Base-by-base conservation (phyloP, 176 grass and related monocot genomes). In the Hyparrhenia diplandra region DNA sequence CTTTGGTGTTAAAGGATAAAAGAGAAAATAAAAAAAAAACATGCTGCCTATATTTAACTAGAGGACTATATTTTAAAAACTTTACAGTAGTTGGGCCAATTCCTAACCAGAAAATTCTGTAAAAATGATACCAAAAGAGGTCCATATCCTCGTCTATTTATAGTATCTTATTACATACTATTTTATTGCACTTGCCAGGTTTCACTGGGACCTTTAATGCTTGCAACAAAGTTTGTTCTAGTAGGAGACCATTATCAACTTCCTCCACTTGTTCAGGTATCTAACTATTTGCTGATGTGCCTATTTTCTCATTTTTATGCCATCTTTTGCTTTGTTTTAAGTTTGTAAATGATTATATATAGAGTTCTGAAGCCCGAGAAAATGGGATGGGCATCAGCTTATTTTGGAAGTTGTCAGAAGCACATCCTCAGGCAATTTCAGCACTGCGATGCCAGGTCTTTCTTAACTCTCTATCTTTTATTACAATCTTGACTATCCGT, bases 211-310 rank as follows among this genome's bases (percentile, higher is more conserved):
- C 95, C 95, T 63, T 77, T 98, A 67, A 95, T 93, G 92, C 79
- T 98, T 81, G 95, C 92, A 73, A 95, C 88, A 70, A 98, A 81
- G 73, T 95, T 98, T 86, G 95, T 98, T 82, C 84, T 98, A 75
- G 95, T 98, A 37, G 95, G 95, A 58, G 95, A 98, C 41, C 92
- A 98, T 86, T 98, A 98, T 74, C 95, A 95, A 71, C 92, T 98
- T 84, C 95, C 95, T 79, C 92, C 92, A 84, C 95, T 98, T 79
- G 88, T 98, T 73, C 88, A 95, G 95, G 95, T 95, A 76, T 55
- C 13, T 62, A 63, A 31, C 77, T 12, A 66, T 73, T 83, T 79
- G 25, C n/a, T 59, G 20, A 20, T 40, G 11, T 21, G 25, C 30
- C 27, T 21, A 41, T 80, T 77, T 59, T 65, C 23, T 34, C 51